Evolutionary conservation across 2,329 filamentous ascomycete genomes (phyloP).

Genomic region (Fusarium albidum): DNA sequence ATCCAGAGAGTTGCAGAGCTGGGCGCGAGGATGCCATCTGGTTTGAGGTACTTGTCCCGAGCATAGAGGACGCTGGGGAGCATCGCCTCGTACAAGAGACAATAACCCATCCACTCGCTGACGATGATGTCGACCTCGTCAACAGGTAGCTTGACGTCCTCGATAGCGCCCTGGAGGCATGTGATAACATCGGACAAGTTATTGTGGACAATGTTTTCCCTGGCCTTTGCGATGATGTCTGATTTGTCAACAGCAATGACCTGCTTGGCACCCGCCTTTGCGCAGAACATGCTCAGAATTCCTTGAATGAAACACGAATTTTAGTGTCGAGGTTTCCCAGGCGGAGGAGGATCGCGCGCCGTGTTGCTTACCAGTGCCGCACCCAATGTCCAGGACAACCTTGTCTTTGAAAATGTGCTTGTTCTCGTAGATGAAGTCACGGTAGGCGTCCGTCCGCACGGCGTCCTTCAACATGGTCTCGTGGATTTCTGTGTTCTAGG

Average conservation of each 20-base stretch:
- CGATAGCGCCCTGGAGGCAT: constrained; percentile 84
- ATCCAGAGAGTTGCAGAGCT: constrained; percentile 85
- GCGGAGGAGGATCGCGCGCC: constrained; percentile 8
- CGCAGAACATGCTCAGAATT: constrained; percentile 94
- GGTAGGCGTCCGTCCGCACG: constrained; percentile 88
- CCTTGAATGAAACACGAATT: constrained; percentile 55
- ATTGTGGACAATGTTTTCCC: constrained; percentile 85
- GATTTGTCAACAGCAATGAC: constrained; percentile 95
- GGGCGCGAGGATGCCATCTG: constrained; percentile 84
- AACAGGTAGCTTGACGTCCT: constrained; percentile 82
- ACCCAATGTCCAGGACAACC: constrained; percentile 89
- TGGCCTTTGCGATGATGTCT: constrained; percentile 86
- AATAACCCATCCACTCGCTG: constrained; percentile 98
- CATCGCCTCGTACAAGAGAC: constrained; percentile 94
- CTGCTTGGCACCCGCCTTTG: constrained; percentile 83
- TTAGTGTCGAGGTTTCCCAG: neutral
- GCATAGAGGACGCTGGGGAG: constrained; percentile 90
- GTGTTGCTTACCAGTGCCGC: constrained; percentile 68
- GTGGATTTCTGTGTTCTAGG: constrained; percentile 77
- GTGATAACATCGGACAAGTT: constrained; percentile 77
- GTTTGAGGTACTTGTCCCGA: constrained; percentile 83
- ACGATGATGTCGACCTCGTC: constrained; percentile 91
- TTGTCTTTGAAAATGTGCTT: constrained; percentile 88
- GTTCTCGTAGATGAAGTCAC: constrained; percentile 94
- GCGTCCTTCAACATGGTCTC: constrained; percentile 95